Percentiles rank a stretch among this genome's conserved stretches.
Conservation (phyloP, 768 basidiomycete species). For the Mycena pura region DNA sequence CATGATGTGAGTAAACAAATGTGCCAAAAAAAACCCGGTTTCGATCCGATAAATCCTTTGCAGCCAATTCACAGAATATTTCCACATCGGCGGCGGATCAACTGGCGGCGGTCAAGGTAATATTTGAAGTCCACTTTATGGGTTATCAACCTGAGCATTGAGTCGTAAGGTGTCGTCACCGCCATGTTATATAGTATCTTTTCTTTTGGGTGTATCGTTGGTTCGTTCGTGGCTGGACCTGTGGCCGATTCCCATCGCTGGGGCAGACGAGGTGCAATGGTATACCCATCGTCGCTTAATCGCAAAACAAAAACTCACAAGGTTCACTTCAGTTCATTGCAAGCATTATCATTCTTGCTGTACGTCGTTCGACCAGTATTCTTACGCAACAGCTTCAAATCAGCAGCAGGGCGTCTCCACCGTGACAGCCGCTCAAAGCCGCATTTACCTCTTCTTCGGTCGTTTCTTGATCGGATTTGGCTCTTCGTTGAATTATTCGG, state of each 20-base stretch:
- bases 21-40: not conserved
- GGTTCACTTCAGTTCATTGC: slow-evolving; percentile 41
- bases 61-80: slow-evolving; percentile 51
- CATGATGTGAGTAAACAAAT: slow-evolving; percentile 45
- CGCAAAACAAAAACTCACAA: not conserved
- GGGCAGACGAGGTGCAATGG: slow-evolving; percentile 55
- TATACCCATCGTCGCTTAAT: slow-evolving; percentile 19
- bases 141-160: too few species aligned
- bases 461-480: slow-evolving; percentile 22
- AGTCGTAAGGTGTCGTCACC: too few species aligned
- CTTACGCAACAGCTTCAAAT: not conserved
- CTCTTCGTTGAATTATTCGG: not conserved
- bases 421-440: slow-evolving; percentile 24
- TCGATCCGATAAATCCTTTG: not conserved
- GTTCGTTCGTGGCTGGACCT: slow-evolving; percentile 49
- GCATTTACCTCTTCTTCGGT: slow-evolving; percentile 23
- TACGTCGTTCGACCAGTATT: not conserved
- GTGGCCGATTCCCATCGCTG: slow-evolving; percentile 47
- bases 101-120: slow-evolving; percentile 53
- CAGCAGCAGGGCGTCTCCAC: slow-evolving; percentile 12
- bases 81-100: slow-evolving; percentile 45
- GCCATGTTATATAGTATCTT: slow-evolving; percentile 51
- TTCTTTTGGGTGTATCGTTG: slow-evolving; percentile 36
- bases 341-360: slow-evolving; percentile 44
- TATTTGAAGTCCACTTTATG: too few species aligned